phyloP scores from a whole-genome alignment of 495 filamentous ascomycete species.

The Sporormia fimetaria region DNA sequence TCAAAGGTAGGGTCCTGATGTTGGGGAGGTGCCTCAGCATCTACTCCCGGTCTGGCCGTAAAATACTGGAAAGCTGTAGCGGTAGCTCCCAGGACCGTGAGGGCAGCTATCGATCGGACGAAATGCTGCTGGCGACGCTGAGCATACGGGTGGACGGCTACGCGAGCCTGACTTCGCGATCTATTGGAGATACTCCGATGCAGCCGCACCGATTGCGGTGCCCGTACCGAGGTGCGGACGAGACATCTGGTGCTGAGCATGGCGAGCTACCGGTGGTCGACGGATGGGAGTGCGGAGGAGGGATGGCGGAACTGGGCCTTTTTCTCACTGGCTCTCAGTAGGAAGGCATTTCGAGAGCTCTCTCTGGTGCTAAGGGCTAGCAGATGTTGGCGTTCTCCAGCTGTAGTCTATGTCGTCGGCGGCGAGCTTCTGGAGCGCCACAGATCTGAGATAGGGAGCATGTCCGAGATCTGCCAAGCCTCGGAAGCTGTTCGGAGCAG shows the following conservation, averaged over 20 bases:
- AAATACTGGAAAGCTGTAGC: slow-evolving; percentile 26
- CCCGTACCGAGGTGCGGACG: slow-evolving; percentile 10
- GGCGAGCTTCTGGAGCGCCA: no score
- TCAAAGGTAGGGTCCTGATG: slow-evolving; percentile 46
- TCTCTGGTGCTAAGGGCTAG: no score
- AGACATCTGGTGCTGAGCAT: slow-evolving; percentile 21
- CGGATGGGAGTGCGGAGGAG: not conserved
- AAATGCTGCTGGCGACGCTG: slow-evolving; percentile 31
- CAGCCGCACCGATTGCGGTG: slow-evolving; percentile 1
- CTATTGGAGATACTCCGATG: slow-evolving; percentile 11
- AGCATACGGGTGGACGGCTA: slow-evolving; percentile 22
- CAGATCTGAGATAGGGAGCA: no score
- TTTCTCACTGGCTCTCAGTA: slow-evolving; percentile 3
- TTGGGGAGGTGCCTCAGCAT: slow-evolving; percentile 40
- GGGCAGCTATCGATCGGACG: slow-evolving; percentile 24
- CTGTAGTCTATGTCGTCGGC: no score
- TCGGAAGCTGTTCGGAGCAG: no score
- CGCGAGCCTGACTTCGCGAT: slow-evolving; percentile 7
- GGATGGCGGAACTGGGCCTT: not conserved
- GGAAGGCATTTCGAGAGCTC: no score
- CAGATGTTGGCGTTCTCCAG: no score
- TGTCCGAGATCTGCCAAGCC: no score
- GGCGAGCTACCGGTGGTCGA: not conserved
- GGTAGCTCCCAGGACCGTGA: slow-evolving; percentile 21
- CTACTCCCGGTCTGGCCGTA: slow-evolving; percentile 30